phyloP scores from a whole-genome alignment of 768 basidiomycete genomes.

The Kwoniella europaea region DNA sequence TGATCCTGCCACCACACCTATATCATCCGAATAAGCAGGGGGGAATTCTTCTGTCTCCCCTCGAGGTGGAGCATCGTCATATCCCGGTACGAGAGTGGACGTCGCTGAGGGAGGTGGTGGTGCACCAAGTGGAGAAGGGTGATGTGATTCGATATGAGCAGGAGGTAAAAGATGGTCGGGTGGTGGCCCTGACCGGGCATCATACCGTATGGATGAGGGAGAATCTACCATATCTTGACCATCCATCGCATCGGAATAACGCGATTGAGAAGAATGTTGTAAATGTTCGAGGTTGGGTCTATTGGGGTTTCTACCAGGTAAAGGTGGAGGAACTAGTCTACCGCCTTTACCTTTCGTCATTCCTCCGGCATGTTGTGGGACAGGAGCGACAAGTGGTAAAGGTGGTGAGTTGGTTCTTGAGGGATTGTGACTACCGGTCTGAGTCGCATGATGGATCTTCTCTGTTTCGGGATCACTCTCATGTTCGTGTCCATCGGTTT shows the following conservation, averaged over 20 bases:
- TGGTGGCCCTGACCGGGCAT: conserved; percentile 7
- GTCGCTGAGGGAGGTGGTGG: not conserved
- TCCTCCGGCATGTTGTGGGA: not conserved
- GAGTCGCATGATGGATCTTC: conserved; percentile 20
- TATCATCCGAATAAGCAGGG: conserved; percentile 12
- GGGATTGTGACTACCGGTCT: conserved; percentile 18
- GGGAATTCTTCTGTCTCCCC: conserved; percentile 15
- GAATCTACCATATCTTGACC: conserved; percentile 12
- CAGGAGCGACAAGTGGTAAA: not conserved
- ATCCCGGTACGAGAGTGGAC: not conserved
- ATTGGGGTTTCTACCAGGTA: conserved; percentile 12
- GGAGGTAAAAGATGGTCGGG: conserved; percentile 3
- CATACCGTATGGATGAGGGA: conserved; percentile 1
- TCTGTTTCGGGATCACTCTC: conserved; percentile 45
- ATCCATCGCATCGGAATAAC: conserved; percentile 30
- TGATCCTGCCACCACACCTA: not conserved
- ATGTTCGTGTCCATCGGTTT: conserved; percentile 40
- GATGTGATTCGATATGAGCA: not conserved
- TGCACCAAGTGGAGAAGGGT: not conserved
- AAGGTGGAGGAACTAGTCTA: conserved; percentile 16
- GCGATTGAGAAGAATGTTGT: conserved; percentile 31
- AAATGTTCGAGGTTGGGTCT: conserved; percentile 18
- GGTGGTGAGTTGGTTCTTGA: conserved; percentile 12
- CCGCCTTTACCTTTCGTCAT: not conserved
- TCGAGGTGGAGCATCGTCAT: conserved; percentile 2